A percentile compares a stretch with the other conserved stretches of the same genome.
Conservation (phyloP, 495 filamentous ascomycete genomes). For the Lepidopterella palustris region DNA sequence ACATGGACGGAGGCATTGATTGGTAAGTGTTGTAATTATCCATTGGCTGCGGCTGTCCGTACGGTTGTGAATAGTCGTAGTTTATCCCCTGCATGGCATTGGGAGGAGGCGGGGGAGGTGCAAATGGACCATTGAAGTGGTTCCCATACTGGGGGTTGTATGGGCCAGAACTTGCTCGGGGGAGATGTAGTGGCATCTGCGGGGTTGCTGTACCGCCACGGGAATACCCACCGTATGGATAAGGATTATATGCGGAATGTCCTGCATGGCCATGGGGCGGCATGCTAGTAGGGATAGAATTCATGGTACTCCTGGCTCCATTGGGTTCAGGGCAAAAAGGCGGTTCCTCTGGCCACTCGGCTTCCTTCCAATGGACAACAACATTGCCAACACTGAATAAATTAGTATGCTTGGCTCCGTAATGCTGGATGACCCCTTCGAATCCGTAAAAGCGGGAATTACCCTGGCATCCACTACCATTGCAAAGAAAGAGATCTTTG, state of each 20-base stretch:
- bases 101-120: conserved; percentile 28
- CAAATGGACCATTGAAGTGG: conserved; percentile 37
- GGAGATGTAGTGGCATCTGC: conserved; percentile 29
- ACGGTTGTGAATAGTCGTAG: conserved; percentile 20
- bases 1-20: conserved; percentile 12
- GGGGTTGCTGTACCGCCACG: conserved; percentile 24
- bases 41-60: conserved; percentile 5
- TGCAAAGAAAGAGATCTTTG: conserved; percentile 70
- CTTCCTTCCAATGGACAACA: conserved; percentile 63
- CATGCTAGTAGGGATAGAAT: conserved; percentile 25
- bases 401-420: conserved; percentile 69
- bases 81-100: conserved; percentile 10
- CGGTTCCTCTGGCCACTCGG: conserved; percentile 69
- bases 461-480: conserved; percentile 49
- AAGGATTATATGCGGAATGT: conserved; percentile 15
- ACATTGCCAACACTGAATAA: conserved; percentile 59
- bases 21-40: conserved; percentile 20
- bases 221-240: conserved; percentile 40
- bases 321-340: conserved; percentile 58
- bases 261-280: conserved; percentile 3
- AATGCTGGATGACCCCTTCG: conserved; percentile 73
- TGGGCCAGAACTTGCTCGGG: conserved; percentile 35
- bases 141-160: conserved; percentile 39
- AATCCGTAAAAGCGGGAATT: conserved; percentile 61
- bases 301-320: conserved; percentile 33